Conservation (phyloP, 1,139 yeast species). For the Blastobotrys elegans region DNA sequence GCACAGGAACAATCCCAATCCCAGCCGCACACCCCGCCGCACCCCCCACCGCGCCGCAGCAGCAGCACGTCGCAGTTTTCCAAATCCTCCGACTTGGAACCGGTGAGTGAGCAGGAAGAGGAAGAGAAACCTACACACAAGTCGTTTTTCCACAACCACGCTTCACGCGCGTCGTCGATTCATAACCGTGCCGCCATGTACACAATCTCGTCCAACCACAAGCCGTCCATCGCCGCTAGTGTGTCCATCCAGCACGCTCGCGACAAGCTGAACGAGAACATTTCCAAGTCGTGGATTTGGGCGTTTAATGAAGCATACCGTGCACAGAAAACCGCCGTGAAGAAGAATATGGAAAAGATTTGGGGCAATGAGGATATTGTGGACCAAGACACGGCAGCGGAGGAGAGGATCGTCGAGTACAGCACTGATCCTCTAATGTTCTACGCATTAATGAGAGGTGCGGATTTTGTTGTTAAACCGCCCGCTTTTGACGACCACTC, state of each 20-base stretch:
- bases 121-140: not conserved
- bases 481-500: constrained; percentile 53
- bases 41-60: not conserved
- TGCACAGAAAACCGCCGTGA: constrained; percentile 40
- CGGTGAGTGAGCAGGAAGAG: constrained; percentile 4
- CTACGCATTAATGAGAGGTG: constrained; percentile 49
- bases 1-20: not conserved
- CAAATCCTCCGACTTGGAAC: constrained; percentile 1
- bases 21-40: not conserved
- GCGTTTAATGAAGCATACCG: constrained; percentile 26
- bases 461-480: constrained; percentile 49
- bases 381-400: constrained; percentile 41
- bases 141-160: not conserved
- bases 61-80: not conserved
- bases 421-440: constrained; percentile 61
- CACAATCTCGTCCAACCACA: not conserved
- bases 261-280: constrained; percentile 37
- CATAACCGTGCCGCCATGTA: constrained; percentile 1
- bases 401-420: constrained; percentile 55
- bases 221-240: constrained; percentile 22
- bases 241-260: constrained; percentile 36
- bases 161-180: not conserved
- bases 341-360: constrained; percentile 47
- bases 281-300: constrained; percentile 71
- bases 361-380: constrained; percentile 45